Evolutionary conservation across 208 protist genomes (phyloP), one percentile per base, ranked within the genome.

Genomic region (Crithidia brevicula): DNA sequence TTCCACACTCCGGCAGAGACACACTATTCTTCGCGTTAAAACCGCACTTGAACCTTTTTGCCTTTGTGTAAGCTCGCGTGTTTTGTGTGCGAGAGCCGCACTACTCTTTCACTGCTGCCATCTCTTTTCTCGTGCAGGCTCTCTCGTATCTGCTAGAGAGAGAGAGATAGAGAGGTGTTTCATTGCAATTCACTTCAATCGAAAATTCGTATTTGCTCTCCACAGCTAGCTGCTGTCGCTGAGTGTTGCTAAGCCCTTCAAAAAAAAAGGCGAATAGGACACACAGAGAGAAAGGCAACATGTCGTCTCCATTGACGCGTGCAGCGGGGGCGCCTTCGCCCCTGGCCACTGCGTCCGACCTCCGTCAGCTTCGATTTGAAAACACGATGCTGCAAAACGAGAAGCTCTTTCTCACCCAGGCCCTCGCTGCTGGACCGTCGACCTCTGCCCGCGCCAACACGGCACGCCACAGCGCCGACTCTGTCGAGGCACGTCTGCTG

Each of bases 381-480:
- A 70, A 77, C 27, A 58, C 47, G 20, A 70, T 87, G 54, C 72
- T 93, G 43, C 22, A 56, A 4, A 47, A 49, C 10, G 87, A 93
- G 61, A 74, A 69, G 28, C 61, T 62, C 20, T 93, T 89, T 30
- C 61, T 93, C 18, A 58, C 45, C 25, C 67, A 69, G 7, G 77
- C 85, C 59, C 54, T 82, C 20, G 68, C 70, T 11, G 46, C 74
- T 0, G 77, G 63, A 4, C 67, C 79, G 20, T 64, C 47, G 16
- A 69, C 87, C 40, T 82, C 82, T 3, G 77, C 74, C 15, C 78
- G 84, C n/a, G 82, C 77, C 20, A 83, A 67, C 53, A 89, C 67
- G 2, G 75, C 83, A 15, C 74, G 83, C 46, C 71, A 77, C 43
- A 83, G 63, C 72, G 78, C 63, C 5, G 69, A 79, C 36, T 64